phyloP scores from a whole-genome alignment of 352 stramenopile species.

The Aphanomyces stellatus region DNA sequence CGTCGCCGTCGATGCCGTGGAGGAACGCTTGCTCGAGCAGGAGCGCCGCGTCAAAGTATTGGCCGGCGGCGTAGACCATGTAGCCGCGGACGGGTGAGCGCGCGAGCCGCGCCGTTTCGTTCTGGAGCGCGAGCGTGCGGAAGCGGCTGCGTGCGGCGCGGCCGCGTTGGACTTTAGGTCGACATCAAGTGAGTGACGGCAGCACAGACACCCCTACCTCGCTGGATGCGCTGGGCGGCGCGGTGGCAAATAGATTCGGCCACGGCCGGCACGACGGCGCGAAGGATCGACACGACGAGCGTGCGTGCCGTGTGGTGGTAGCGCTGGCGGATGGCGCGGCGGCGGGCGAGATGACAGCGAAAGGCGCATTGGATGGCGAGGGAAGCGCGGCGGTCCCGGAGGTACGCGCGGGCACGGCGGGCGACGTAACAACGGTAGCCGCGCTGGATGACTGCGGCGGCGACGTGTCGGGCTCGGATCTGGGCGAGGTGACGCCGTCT shows the following conservation, averaged over 20 bases:
- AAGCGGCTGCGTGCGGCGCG: constrained; percentile 7
- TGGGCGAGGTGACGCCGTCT: not conserved
- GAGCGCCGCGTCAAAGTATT: constrained; percentile 13
- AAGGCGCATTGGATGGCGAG: constrained; percentile 8
- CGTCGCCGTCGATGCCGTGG: not conserved
- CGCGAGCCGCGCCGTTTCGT: not conserved
- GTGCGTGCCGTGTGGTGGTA: not conserved
- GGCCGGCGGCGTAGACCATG: not conserved
- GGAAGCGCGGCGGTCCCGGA: not conserved
- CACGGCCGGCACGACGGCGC: not conserved
- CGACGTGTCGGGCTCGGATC: not conserved
- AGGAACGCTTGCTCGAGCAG: constrained; percentile 15
- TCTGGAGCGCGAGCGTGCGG: constrained; percentile 3
- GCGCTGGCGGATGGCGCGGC: not conserved
- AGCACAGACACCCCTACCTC: not conserved
- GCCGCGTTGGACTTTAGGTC: constrained; percentile 4
- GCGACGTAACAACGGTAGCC: not conserved
- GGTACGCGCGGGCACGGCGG: not conserved
- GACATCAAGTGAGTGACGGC: not conserved
- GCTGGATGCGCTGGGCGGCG: constrained; percentile 6
- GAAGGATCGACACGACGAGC: not conserved
- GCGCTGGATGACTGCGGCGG: not conserved
- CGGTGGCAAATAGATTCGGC: not conserved
- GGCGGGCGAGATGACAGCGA: constrained; percentile 1
- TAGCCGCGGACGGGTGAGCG: not conserved